These are phyloP conservation scores for Diutina neorugosa DNA, from an alignment of 1,139 yeast species.

Conservation along the genomic window DNA sequence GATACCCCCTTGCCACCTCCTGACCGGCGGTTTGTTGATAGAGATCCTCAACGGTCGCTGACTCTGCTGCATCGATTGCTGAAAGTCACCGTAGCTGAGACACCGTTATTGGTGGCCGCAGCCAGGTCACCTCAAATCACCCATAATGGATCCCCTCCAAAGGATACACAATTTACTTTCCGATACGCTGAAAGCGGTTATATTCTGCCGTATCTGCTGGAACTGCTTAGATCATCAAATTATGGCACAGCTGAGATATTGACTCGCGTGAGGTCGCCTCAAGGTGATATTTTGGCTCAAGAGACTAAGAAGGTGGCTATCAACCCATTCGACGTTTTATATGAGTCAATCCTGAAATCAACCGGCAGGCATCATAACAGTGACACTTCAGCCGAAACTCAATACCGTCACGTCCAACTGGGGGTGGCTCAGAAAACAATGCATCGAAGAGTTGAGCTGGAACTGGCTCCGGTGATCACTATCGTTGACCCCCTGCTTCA, in stretches of 20 bases:
- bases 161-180: background rate
- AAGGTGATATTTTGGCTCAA: background rate
- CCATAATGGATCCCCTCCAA: background rate
- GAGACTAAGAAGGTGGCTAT: slow-evolving; percentile 5
- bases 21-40: background rate
- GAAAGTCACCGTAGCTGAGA: slow-evolving; percentile 1
- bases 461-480: slow-evolving; percentile 4
- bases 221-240: background rate
- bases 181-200: background rate
- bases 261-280: slow-evolving; percentile 4
- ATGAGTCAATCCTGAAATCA: slow-evolving; percentile 5
- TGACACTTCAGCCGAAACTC: background rate
- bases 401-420: slow-evolving; percentile 15
- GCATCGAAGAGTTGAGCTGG: background rate
- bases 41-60: background rate
- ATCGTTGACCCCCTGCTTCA: background rate
- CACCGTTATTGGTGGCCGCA: background rate
- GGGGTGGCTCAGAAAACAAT: slow-evolving; percentile 4
- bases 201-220: background rate
- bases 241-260: background rate
- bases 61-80: background rate
- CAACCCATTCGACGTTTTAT: slow-evolving; percentile 10
- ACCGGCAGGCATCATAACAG: background rate
- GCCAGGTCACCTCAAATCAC: background rate
- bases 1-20: background rate